Evolutionary conservation across 2,329 filamentous ascomycete genomes (phyloP).

Genomic region (Fusarium nisikadoi): DNA sequence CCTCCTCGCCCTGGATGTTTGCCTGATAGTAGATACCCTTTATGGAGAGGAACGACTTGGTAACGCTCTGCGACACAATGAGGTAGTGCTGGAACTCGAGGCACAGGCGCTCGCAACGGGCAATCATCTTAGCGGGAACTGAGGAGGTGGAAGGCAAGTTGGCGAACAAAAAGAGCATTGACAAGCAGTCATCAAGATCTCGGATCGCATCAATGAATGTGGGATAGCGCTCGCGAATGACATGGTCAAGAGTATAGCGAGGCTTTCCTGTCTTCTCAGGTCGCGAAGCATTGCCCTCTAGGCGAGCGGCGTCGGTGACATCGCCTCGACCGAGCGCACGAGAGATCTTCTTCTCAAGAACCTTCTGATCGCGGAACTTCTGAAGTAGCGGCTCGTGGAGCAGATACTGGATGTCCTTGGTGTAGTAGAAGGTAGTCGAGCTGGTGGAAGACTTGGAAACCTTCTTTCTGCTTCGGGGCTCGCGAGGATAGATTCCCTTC

Average conservation of each 20-base stretch:
- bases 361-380: constrained; percentile 97
- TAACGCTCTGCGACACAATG: constrained; percentile 88
- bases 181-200: constrained; percentile 95
- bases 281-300: constrained; percentile 86
- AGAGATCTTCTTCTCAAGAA: constrained; percentile 96
- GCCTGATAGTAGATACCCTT: constrained; percentile 99
- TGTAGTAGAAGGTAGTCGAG: constrained; percentile 90
- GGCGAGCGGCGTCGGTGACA: constrained; percentile 84
- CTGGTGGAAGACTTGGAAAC: constrained; percentile 89
- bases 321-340: constrained; percentile 92
- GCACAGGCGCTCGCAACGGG: constrained; percentile 90
- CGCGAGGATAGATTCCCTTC: constrained; percentile 98
- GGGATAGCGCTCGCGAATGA: constrained; percentile 97
- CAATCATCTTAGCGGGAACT: constrained; percentile 94
- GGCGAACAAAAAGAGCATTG: constrained; percentile 96
- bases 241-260: constrained; percentile 91
- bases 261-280: constrained; percentile 92
- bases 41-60: constrained; percentile 97
- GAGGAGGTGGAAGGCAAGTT: constrained; percentile 91
- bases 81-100: constrained; percentile 98
- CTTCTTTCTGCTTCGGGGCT: constrained; percentile 97
- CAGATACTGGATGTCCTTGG: constrained; percentile 98
- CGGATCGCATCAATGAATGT: constrained; percentile 94
- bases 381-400: constrained; percentile 93
- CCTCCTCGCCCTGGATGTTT: constrained; percentile 95